Conservation (phyloP, 2,329 filamentous ascomycete species). For the Cordyceps cicadae region DNA sequence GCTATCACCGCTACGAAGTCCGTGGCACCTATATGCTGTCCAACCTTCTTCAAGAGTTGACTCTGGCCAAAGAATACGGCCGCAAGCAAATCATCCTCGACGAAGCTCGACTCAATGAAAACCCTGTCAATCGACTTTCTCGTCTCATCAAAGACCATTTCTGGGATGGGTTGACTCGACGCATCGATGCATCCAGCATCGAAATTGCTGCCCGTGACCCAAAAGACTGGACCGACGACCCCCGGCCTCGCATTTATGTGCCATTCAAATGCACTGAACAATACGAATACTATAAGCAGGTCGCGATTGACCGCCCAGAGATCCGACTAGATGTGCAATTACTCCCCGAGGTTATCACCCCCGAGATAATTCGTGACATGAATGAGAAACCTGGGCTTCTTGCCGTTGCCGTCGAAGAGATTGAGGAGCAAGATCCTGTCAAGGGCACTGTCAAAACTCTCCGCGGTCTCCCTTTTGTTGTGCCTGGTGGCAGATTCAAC, state of each 20-base stretch:
- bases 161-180: conserved; percentile 83
- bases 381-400: conserved; percentile 83
- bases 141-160: conserved; percentile 84
- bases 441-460: conserved; percentile 49
- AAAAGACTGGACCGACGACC: conserved; percentile 91
- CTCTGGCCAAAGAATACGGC: conserved; percentile 82
- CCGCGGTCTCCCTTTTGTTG: conserved; percentile 84
- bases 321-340: conserved; percentile 79
- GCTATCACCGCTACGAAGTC: conserved; percentile 80
- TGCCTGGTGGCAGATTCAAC: conserved; percentile 94
- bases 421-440: conserved; percentile 53
- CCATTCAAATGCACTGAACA: conserved; percentile 79
- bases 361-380: conserved; percentile 72
- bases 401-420: conserved; percentile 80
- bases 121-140: conserved; percentile 80
- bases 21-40: conserved; percentile 96
- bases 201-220: conserved; percentile 80
- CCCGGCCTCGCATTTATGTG: conserved; percentile 84
- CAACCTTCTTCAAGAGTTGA: conserved; percentile 91
- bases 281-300: conserved; percentile 75
- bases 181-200: conserved; percentile 83
- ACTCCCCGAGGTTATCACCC: conserved; percentile 68
- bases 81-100: conserved; percentile 86
- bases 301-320: conserved; percentile 72
- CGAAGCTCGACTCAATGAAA: conserved; percentile 86